Evolutionary conservation across 768 basidiomycete genomes (phyloP).

Genomic region (Psilocybe cubensis): DNA sequence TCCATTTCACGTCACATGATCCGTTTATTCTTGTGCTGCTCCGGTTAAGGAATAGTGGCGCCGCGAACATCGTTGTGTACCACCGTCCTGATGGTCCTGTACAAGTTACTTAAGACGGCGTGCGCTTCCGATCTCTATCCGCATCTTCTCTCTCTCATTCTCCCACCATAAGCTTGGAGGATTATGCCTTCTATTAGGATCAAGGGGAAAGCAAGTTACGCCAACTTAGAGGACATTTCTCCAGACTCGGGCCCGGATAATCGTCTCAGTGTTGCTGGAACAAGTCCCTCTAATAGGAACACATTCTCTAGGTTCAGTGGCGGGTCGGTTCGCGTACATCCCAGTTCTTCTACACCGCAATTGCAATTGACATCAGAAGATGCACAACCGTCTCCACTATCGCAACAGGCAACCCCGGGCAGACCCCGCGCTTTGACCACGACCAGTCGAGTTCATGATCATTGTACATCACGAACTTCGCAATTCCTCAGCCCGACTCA

Average conservation of each 20-base stretch:
- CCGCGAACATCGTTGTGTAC: not conserved
- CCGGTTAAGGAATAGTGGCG: not conserved
- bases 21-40: not conserved
- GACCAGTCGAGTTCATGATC: constrained; percentile 38
- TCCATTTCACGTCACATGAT: not conserved
- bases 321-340: constrained; percentile 1
- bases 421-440: constrained; percentile 34
- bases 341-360: not conserved
- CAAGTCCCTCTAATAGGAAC: not conserved
- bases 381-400: constrained; percentile 4
- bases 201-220: constrained; percentile 33
- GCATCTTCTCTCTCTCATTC: not conserved
- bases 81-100: not conserved
- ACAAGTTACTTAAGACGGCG: not conserved
- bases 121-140: not conserved
- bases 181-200: constrained; percentile 56
- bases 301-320: not conserved
- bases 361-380: not conserved
- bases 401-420: constrained; percentile 3
- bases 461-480: constrained; percentile 28
- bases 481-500: constrained; percentile 8
- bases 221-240: constrained; percentile 15
- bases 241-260: not conserved
- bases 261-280: not conserved
- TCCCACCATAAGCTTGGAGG: not conserved